Evolutionary conservation across 1,284 basidiomycete genomes (phyloP).

Genomic region (Microbotryum intermedium): DNA sequence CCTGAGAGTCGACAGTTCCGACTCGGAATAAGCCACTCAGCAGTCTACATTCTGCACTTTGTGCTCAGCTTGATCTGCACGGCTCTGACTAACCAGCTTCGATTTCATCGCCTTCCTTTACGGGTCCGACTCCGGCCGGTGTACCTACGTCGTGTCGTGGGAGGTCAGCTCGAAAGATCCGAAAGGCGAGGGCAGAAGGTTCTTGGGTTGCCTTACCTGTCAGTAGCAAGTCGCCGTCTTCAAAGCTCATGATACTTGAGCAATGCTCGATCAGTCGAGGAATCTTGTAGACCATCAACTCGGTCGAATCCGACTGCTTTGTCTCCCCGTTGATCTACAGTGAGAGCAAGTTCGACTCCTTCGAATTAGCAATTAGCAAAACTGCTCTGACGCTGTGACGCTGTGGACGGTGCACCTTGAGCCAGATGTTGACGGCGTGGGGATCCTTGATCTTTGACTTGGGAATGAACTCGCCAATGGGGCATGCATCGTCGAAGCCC

Average conservation of each 20-base stretch:
- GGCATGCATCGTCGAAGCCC: slow-evolving; percentile 71
- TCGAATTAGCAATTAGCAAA: background rate
- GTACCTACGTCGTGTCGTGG: slow-evolving; percentile 47
- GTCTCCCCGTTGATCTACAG: slow-evolving; percentile 65
- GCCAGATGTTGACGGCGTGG: slow-evolving; percentile 62
- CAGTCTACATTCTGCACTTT: slow-evolving; percentile 50
- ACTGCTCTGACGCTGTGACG: background rate
- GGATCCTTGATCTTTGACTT: slow-evolving; percentile 62
- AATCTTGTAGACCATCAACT: slow-evolving; percentile 84
- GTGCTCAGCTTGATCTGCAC: too few relatives aligned
- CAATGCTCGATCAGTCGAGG: slow-evolving; percentile 84
- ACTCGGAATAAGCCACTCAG: slow-evolving; percentile 44
- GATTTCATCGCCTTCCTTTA: slow-evolving; percentile 68
- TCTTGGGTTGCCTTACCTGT: slow-evolving; percentile 33
- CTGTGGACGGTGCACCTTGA: slow-evolving; percentile 50
- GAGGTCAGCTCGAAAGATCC: too few relatives aligned
- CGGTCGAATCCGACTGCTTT: slow-evolving; percentile 77
- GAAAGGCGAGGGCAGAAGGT: background rate
- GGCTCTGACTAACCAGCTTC: slow-evolving; percentile 62
- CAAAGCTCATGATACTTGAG: slow-evolving; percentile 89
- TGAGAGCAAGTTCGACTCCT: too few relatives aligned
- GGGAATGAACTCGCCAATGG: slow-evolving; percentile 56
- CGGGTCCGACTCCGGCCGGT: slow-evolving; percentile 76
- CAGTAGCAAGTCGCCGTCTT: slow-evolving; percentile 51
- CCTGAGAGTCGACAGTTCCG: background rate